phyloP scores from a whole-genome alignment of 1,284 basidiomycete species.

The Coriolopsis trogii region DNA sequence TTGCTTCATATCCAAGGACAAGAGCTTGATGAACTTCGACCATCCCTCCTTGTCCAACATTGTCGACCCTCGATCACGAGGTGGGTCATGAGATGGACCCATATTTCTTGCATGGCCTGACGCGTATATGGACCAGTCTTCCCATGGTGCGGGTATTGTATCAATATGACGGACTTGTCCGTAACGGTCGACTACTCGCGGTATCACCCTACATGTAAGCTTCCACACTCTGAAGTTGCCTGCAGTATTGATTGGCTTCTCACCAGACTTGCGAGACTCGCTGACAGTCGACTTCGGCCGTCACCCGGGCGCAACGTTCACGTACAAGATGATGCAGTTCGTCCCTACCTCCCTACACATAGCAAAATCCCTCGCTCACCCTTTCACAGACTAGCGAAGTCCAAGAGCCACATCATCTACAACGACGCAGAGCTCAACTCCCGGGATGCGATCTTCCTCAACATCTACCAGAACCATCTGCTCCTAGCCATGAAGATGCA shows the following conservation, averaged over 20 bases:
- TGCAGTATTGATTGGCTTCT: not conserved
- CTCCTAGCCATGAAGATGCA: constrained; percentile 89
- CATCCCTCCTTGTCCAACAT: constrained; percentile 61
- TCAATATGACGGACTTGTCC: constrained; percentile 77
- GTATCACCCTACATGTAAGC: constrained; percentile 60
- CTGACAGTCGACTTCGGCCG: constrained; percentile 68
- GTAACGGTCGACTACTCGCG: constrained; percentile 77
- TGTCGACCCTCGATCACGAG: constrained; percentile 47
- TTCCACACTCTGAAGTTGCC: not conserved
- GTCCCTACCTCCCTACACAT: constrained; percentile 22
- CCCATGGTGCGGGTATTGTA: constrained; percentile 88
- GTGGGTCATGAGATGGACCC: constrained; percentile 41
- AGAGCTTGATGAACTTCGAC: constrained; percentile 89
- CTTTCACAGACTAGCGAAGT: constrained; percentile 59
- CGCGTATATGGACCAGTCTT: constrained; percentile 59
- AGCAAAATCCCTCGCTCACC: not conserved
- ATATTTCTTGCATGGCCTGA: not conserved
- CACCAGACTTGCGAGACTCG: constrained; percentile 57
- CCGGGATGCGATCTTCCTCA: constrained; percentile 64
- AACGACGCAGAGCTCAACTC: constrained; percentile 79
- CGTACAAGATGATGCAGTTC: constrained; percentile 72
- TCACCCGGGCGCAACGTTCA: constrained; percentile 58
- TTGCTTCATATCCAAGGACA: constrained; percentile 86
- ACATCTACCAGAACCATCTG: constrained; percentile 89
- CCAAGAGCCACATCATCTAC: constrained; percentile 74